Conservation (phyloP, 208 protist genomes). For the Leishmania tarentolae region DNA sequence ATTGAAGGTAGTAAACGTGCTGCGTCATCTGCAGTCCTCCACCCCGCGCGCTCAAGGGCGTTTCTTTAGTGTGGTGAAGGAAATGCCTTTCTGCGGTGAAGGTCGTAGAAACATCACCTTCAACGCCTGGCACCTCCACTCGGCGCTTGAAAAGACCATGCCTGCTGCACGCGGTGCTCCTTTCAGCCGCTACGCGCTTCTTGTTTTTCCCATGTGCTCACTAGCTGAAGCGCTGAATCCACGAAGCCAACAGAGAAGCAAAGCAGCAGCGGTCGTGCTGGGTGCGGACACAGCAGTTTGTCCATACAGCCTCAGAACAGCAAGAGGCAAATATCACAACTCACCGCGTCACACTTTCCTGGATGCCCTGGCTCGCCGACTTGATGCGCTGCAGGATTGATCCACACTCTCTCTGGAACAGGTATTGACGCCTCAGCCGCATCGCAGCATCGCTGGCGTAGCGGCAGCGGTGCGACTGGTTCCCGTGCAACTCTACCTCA, state of each 20-base stretch:
- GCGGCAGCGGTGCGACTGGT: constrained; percentile 15
- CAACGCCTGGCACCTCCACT: background rate
- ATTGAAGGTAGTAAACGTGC: background rate
- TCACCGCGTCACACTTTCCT: constrained; percentile 37
- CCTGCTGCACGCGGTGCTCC: background rate
- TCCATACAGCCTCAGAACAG: background rate
- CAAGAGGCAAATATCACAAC: background rate
- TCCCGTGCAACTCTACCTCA: constrained; percentile 18
- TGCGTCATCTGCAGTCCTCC: background rate
- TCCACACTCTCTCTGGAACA: constrained; percentile 52
- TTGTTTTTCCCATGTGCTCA: background rate
- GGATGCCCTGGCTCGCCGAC: constrained; percentile 49
- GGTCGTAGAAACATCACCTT: background rate
- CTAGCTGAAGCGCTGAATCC: background rate
- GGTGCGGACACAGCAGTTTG: background rate
- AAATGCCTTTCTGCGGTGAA: background rate
- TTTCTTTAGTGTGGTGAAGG: background rate
- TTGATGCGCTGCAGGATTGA: constrained; percentile 42
- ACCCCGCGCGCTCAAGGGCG: background rate
- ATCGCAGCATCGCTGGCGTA: constrained; percentile 28
- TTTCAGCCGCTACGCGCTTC: background rate
- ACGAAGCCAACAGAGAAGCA: background rate
- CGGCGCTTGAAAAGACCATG: background rate
- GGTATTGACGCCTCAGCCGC: constrained; percentile 32
- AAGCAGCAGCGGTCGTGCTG: background rate